Evolutionary conservation across 1,284 basidiomycete species (phyloP), one percentile per base, ranked within the genome.

Genomic region (Porogramme epimiltina): DNA sequence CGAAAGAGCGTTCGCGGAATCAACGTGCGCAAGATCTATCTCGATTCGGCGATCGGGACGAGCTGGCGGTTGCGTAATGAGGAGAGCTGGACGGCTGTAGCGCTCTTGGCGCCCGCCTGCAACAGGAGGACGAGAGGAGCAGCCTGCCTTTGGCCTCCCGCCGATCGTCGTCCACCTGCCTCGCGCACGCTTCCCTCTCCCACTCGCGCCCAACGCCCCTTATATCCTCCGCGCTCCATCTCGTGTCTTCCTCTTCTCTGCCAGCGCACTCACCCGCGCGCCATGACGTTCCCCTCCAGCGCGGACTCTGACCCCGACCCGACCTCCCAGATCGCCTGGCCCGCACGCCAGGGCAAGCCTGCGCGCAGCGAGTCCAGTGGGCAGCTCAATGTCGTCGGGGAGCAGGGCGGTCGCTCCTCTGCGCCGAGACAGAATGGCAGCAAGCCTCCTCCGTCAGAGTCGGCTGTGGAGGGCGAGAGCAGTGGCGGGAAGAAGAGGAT

Each of bases 321-420:
- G 11, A 88, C 85, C 1, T 85, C 82, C 10, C 88, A 89, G 66
- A 82, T 89, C 45, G 68, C 88, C 36, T 91, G 88, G 88, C 89
- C 88, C 33, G 76, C 79, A 8, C 73, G 81, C 34, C 74, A 58
- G 45, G 58, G 56, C 31, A 64, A 65, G 52, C 62, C 59, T 22
- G 52, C 48, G 40, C 63, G 47, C 43, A 52, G 33, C 22, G 43
- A 50, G 18, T 38, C 52, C 34, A 13, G 13, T 13, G 28, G 28
- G 28, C 28, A 31, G 28, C 28, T 13, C 28, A 37, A 37, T 9
- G 16, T 6, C 8, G 8, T 18, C n/a, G 34, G 34, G 9, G 33
- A 45, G 39, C 51, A 52, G 34, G 52, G 46, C 10, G 48, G 46
- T 26, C 45, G 45, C 13, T 40, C 45, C n/a, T 49, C 54, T 0